Evolutionary conservation across 495 filamentous ascomycete species (phyloP).

Genomic region (Margaritispora aquatica): DNA sequence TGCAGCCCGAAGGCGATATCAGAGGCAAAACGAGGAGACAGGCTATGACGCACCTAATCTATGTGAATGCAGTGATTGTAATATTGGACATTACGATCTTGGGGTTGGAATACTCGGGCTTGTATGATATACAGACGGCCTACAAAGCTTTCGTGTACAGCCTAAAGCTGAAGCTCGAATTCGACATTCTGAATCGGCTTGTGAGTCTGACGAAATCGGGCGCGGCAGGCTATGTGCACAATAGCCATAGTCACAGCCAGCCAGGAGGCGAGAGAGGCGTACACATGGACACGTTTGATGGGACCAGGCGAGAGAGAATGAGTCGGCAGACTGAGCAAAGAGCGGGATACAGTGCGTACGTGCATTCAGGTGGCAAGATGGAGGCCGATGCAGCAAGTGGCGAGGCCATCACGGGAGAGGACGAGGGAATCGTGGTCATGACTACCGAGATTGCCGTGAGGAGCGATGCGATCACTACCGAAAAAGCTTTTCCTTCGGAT

Average conservation of each 20-base stretch:
- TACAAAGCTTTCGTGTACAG: conserved; percentile 55
- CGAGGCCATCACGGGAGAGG: neutral
- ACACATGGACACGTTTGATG: neutral
- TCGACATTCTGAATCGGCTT: conserved; percentile 46
- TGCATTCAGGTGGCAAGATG: neutral
- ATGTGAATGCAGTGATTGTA: conserved; percentile 44
- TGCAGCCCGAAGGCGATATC: conserved; percentile 32
- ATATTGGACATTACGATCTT: conserved; percentile 44
- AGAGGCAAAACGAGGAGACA: conserved; percentile 6
- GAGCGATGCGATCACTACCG: neutral
- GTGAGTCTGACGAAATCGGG: neutral
- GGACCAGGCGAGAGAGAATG: neutral
- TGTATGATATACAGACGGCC: conserved; percentile 49
- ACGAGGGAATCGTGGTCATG: neutral
- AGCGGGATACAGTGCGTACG: neutral
- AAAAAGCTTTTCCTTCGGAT: neutral
- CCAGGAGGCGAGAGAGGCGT: neutral
- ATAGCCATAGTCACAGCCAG: neutral
- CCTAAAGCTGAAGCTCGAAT: conserved; percentile 60
- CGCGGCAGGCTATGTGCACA: neutral
- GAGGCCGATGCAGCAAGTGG: neutral
- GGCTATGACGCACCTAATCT: conserved; percentile 41
- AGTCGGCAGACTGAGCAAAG: neutral
- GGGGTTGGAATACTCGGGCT: conserved; percentile 41
- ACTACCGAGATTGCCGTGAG: neutral